Percentiles rank a stretch among this genome's conserved stretches.
phyloP scores from a whole-genome alignment of 83 land plant species.

The Thuja plicata region DNA sequence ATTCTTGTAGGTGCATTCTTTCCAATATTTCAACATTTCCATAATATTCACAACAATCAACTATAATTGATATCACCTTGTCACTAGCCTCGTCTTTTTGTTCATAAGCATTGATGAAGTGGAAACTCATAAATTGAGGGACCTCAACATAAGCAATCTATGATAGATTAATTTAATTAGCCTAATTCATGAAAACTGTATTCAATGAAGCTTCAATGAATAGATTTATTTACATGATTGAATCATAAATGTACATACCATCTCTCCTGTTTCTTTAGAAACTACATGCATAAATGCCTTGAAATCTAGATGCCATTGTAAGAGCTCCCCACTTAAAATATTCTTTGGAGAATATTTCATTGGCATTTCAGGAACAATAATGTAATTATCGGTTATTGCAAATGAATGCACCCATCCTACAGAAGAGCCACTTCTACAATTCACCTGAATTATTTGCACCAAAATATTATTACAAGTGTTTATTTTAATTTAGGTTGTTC shows the following conservation, averaged over 20 bases:
- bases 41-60: conserved; percentile 77
- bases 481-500: neutral
- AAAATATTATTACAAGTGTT: too few species aligned
- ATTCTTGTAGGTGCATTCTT: conserved; percentile 45
- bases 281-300: conserved; percentile 72
- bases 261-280: conserved; percentile 61
- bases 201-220: neutral
- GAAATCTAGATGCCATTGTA: conserved; percentile 69
- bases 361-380: conserved; percentile 81
- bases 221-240: neutral
- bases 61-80: conserved; percentile 46
- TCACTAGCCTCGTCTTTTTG: conserved; percentile 45
- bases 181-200: too few species aligned
- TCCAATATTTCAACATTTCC: conserved; percentile 54
- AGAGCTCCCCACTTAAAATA: conserved; percentile 67
- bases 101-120: conserved; percentile 88
- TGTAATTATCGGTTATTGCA: conserved; percentile 60
- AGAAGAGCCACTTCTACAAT: conserved; percentile 51
- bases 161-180: too few species aligned
- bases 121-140: conserved; percentile 50
- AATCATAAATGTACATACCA: conserved; percentile 33
- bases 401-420: conserved; percentile 69
- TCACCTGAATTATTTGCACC: conserved; percentile 17
- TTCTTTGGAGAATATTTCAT: conserved; percentile 59
- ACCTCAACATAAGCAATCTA: too few species aligned